phyloP scores from a whole-genome alignment of 129 eudicot genomes.

The Centella asiatica region DNA sequence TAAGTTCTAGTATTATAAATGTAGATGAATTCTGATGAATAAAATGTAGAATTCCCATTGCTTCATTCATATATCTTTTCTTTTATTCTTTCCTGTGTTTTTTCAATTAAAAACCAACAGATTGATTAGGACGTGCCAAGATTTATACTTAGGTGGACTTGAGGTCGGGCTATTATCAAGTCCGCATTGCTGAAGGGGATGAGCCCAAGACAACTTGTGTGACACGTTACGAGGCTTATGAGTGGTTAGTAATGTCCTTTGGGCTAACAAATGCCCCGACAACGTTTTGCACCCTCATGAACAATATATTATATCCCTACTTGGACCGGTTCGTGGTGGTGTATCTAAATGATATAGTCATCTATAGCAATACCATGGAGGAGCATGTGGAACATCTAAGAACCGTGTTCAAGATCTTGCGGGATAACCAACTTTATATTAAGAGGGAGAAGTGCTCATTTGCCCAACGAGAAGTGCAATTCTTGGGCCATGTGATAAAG shows the following conservation, averaged over 20 bases:
- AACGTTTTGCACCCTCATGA: no score
- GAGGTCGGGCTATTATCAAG: slow-evolving; percentile 6
- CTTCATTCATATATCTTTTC: no score
- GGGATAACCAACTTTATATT: background rate
- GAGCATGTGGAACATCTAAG: slow-evolving; percentile 6
- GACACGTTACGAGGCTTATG: background rate
- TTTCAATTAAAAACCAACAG: no score
- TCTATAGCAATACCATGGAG: slow-evolving; percentile 6
- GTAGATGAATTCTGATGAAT: no score
- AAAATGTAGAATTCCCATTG: no score
- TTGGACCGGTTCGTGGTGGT: slow-evolving; percentile 12
- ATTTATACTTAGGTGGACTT: slow-evolving; percentile 9
- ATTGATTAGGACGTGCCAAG: background rate
- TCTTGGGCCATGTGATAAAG: no score
- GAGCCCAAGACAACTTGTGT: slow-evolving; percentile 9
- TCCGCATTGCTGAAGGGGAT: slow-evolving; percentile 9
- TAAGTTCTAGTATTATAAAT: no score
- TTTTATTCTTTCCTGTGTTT: no score
- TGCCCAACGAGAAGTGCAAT: no score
- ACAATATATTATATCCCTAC: background rate
- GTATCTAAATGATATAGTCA: background rate
- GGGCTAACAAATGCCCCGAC: background rate
- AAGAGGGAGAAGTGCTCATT: no score
- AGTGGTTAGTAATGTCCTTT: no score
- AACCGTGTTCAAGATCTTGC: background rate